Base-by-base conservation (phyloP, 768 basidiomycete genomes). In the Sporobolomyces phaffii region DNA sequence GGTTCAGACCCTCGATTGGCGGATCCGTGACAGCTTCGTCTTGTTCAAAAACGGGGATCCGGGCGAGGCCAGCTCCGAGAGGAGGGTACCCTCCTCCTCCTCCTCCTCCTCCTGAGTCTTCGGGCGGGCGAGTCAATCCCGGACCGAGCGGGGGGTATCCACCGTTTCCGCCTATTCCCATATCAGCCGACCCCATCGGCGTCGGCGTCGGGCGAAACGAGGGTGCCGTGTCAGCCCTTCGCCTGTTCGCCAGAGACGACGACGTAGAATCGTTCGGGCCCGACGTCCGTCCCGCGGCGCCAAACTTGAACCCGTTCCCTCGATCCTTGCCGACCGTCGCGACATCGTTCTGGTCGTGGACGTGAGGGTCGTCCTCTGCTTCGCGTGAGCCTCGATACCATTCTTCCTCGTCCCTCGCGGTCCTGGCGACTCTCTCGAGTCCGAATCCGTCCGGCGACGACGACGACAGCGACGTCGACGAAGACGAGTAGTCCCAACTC, bases 291-390 rank as follows among this genome's bases (percentile, higher is more conserved):
- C n/a, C n/a, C 22, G 18, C 28, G 33, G 48, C 60, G 4, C 54
- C 54, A 20, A 57, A 64, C 15, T 57, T 58, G 57, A 59, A 65
- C 11, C 49, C 49, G 41, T 13, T 50, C 15, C 36, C 48, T 1
- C 14, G 33, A n/a, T n/a, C n/a, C n/a, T n/a, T n/a, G n/a, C n/a
- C n/a, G n/a, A n/a, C n/a, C n/a, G n/a, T n/a, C n/a, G n/a, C n/a
- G n/a, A n/a, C n/a, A n/a, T 40, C 52, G 44, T 34, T 20, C 62
- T 24, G 26, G 29, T 36, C 17, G 36, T 26, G 45, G 34, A 54
- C n/a, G n/a, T n/a, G n/a, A n/a, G n/a, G n/a, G n/a, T n/a, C n/a
- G n/a, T n/a, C n/a, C n/a, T n/a, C n/a, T n/a, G n/a, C n/a, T n/a
- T n/a, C n/a, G n/a, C n/a, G n/a, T n/a, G n/a, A n/a, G n/a, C n/a